Percentiles rank a stretch among this genome's conserved stretches.
Evolutionary conservation across 495 filamentous ascomycete genomes (phyloP).

Genomic region (Podospora tetraspora): DNA sequence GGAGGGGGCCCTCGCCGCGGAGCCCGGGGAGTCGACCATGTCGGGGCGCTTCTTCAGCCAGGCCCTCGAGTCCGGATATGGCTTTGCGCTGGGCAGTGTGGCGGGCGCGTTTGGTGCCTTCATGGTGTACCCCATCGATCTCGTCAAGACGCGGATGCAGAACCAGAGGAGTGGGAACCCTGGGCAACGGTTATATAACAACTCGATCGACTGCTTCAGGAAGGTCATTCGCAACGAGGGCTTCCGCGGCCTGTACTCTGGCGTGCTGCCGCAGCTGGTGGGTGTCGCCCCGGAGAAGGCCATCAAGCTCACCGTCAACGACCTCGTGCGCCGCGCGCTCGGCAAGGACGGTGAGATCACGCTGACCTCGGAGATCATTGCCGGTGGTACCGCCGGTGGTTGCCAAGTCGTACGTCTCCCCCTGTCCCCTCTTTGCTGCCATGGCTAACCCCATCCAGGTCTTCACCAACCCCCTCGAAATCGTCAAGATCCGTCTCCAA

Average conservation of each 20-base stretch:
- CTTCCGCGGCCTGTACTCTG: slow-evolving; percentile 82
- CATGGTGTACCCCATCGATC: slow-evolving; percentile 97
- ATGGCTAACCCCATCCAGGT: slow-evolving; percentile 49
- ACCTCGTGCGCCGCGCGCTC: slow-evolving; percentile 73
- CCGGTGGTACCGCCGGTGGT: slow-evolving; percentile 84
- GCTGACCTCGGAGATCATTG: slow-evolving; percentile 67
- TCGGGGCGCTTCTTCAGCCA: slow-evolving; percentile 48
- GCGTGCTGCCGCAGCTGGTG: slow-evolving; percentile 88
- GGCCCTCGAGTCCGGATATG: slow-evolving; percentile 74
- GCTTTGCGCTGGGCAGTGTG: slow-evolving; percentile 80
- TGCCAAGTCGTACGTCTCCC: slow-evolving; percentile 84
- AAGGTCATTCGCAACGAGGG: slow-evolving; percentile 95
- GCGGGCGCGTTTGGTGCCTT: slow-evolving; percentile 97
- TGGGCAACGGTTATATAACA: slow-evolving; percentile 88
- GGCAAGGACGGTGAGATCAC: slow-evolving; percentile 72
- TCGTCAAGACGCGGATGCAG: slow-evolving; percentile 98
- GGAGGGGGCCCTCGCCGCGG: slow-evolving; percentile 40
- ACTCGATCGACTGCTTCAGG: slow-evolving; percentile 85
- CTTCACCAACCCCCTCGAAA: slow-evolving; percentile 96
- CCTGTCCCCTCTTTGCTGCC: neutral
- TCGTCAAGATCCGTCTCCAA: slow-evolving; percentile 97
- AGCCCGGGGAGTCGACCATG: slow-evolving; percentile 36
- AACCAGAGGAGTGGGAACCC: slow-evolving; percentile 81
- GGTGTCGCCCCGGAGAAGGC: slow-evolving; percentile 98
- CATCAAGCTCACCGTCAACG: slow-evolving; percentile 97